Conservation (phyloP, 1,284 basidiomycete species). For the Rhodotorula glutinis region DNA sequence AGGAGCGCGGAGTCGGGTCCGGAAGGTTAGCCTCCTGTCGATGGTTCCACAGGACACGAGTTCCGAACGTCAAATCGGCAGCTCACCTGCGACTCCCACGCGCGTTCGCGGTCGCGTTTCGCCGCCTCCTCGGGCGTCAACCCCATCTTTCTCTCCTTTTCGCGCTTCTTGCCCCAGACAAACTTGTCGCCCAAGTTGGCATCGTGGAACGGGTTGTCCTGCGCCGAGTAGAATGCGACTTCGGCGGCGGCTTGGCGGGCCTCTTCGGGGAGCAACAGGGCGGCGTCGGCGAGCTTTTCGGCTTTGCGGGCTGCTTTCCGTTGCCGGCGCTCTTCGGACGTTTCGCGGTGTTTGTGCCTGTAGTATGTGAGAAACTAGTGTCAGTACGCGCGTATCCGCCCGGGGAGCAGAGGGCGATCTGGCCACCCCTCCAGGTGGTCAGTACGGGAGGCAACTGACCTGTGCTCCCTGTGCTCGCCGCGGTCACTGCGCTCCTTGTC, state of each 20-base stretch:
- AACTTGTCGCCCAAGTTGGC: conserved; percentile 92
- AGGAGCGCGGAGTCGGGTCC: background rate
- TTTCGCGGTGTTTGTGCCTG: conserved; percentile 28
- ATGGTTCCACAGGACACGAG: no score
- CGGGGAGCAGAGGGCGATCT: no score
- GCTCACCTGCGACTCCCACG: conserved; percentile 72
- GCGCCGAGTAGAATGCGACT: conserved; percentile 79
- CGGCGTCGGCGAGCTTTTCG: conserved; percentile 30
- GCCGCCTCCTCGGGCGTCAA: conserved; percentile 75
- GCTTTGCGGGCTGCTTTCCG: conserved; percentile 37
- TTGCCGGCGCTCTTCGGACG: conserved; percentile 32
- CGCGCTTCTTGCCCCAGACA: conserved; percentile 96
- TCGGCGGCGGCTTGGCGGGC: conserved; percentile 52
- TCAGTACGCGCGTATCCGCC: no score
- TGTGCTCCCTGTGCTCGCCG: conserved; percentile 14
- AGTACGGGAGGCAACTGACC: no score
- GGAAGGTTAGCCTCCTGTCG: no score
- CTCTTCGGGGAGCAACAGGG: conserved; percentile 48
- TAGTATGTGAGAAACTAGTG: no score
- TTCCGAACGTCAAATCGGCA: no score
- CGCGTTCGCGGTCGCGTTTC: conserved; percentile 70
- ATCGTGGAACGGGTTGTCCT: conserved; percentile 96
- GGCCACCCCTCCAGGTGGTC: no score
- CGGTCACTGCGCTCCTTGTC: conserved; percentile 24
- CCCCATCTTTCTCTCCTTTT: conserved; percentile 89